Evolutionary conservation across 345 rosid genomes (phyloP).

Genomic region (Alliaria petiolata): DNA sequence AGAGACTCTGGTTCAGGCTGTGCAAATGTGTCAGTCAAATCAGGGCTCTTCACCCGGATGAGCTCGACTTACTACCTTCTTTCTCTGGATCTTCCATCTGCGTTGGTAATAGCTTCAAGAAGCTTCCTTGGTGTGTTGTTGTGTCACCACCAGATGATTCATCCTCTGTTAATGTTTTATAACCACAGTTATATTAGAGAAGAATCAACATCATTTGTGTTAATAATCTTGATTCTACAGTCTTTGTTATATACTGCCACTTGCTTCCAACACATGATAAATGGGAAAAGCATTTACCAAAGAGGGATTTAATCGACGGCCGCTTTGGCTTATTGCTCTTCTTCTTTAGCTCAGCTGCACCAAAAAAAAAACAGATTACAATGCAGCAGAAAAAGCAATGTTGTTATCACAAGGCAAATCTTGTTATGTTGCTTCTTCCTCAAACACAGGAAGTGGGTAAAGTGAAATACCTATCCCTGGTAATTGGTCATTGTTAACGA

Average conservation of each 20-base stretch:
- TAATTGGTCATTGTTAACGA: conserved; percentile 81
- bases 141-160: conserved; percentile 42
- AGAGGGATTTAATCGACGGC: conserved; percentile 92
- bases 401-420: neutral
- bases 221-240: too few species aligned
- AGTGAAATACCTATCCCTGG: conserved; percentile 83
- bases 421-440: conserved; percentile 1
- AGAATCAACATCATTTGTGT: neutral
- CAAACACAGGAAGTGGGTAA: neutral
- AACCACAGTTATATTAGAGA: neutral
- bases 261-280: neutral
- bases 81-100: conserved; percentile 57
- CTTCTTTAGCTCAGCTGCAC: conserved; percentile 86
- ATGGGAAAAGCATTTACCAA: conserved; percentile 50
- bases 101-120: conserved; percentile 69
- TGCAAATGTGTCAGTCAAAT: conserved; percentile 18
- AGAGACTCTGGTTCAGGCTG: conserved; percentile 24
- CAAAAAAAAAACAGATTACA: neutral
- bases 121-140: conserved; percentile 57
- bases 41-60: conserved; percentile 25
- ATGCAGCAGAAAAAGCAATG: neutral
- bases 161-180: conserved; percentile 50
- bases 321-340: conserved; percentile 84
- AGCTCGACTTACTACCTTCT: conserved; percentile 33
- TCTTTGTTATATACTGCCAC: neutral